Conservation (phyloP, 2,329 filamentous ascomycete genomes). For the Aspergillus sp. region DNA sequence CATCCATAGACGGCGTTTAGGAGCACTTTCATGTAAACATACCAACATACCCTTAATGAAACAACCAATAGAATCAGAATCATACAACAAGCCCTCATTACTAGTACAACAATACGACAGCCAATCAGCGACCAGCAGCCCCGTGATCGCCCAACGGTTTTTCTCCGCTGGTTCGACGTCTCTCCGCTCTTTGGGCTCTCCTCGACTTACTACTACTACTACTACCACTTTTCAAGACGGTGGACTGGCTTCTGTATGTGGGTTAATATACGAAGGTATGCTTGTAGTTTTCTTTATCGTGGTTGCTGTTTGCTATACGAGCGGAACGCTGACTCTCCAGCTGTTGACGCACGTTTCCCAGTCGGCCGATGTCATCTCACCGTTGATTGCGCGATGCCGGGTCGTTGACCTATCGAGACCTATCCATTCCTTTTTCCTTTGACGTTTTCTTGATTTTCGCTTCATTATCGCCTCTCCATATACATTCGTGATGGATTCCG, state of each 20-base stretch:
- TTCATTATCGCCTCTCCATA: not conserved
- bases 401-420: not conserved
- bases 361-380: not conserved
- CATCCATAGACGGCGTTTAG: too few relatives aligned
- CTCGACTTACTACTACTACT: too few relatives aligned
- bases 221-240: too few relatives aligned
- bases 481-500: constrained; percentile 24
- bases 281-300: too few relatives aligned
- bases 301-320: too few relatives aligned
- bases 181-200: not conserved
- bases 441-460: not conserved
- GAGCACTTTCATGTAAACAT: too few relatives aligned
- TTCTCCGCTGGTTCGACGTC: constrained; percentile 3
- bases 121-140: constrained; percentile 9
- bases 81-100: too few relatives aligned
- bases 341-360: not conserved
- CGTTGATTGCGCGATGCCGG: not conserved
- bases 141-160: constrained; percentile 11
- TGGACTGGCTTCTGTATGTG: too few relatives aligned
- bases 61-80: too few relatives aligned
- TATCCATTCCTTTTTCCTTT: not conserved
- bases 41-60: too few relatives aligned
- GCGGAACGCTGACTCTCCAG: not conserved
- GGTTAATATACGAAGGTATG: too few relatives aligned
- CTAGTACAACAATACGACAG: not conserved